Base-by-base conservation (phyloP, 352 stramenopile genomes). In the Globisporangium heterothallicum region DNA sequence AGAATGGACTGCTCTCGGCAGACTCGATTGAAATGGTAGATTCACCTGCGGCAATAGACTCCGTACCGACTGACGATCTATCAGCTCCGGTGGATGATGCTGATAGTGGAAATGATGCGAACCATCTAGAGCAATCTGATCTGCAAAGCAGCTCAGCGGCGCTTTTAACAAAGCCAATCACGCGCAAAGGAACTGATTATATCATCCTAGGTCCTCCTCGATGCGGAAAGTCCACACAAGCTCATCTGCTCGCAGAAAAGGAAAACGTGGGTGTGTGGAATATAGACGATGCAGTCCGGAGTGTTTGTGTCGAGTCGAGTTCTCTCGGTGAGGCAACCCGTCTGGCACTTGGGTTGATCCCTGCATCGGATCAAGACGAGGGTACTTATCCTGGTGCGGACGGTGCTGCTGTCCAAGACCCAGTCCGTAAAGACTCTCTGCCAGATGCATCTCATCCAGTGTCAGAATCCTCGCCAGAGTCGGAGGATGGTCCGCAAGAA, bases 211-310 rank as follows among this genome's bases (percentile, higher is more conserved):
- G 89, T 0, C 86, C 88, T 19, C 73, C 82, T 19, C 64, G 68
- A 6, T 91, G 68, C 19, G 88, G 89, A 2, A 92, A 90, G 26
- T 82, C 79, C 6, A 93, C 86, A 4, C 78, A 95, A 18, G 82
- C 84, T 19, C 68, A 70, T 24, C 57, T 88, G 38, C 61, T 97
- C 6, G 78, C 68, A 6, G 66, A 94, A 29, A 86, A 86, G 9
- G 78, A 96, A 58, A 70, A 73, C 21, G 16, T 94, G 12, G 19
- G 16, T 14, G 58, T 87, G 5, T 86, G 86, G 70, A 88, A 60
- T 2, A 81, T 97, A 42, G 79, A 96, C 49, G 68, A 80, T 6
- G 72, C 87, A 1, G 63, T 97, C 12, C 53, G 65, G 22, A 48
- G 59, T n/a, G 53, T 68, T 21, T 80, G 63, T 14, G 19, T 59